Conservation (phyloP, 2,329 filamentous ascomycete species). For the Sclerotiophoma versabilis region DNA sequence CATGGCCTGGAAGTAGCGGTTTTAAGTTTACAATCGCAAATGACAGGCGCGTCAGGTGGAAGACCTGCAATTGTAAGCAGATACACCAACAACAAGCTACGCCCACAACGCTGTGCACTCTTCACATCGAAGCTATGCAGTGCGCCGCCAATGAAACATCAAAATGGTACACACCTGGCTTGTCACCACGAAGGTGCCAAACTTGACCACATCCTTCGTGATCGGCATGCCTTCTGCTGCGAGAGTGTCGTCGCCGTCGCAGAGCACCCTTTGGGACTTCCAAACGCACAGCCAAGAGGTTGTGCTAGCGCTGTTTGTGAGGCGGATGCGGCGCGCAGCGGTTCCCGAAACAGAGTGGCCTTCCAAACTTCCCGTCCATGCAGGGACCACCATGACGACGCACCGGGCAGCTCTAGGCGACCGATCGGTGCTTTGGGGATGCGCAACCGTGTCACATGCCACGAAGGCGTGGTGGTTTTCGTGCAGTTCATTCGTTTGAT, state of each 20-base stretch:
- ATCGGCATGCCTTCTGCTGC: conserved; percentile 43
- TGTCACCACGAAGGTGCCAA: conserved; percentile 55
- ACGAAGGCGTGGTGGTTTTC: conserved; percentile 12
- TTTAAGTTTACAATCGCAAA: conserved; percentile 96
- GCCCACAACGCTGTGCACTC: conserved; percentile 2
- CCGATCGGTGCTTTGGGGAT: conserved; percentile 8
- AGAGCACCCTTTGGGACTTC: conserved; percentile 1
- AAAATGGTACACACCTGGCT: conserved; percentile 47
- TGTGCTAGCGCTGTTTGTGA: conserved; percentile 9
- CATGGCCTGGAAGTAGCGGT: conserved; percentile 89
- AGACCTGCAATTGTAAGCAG: conserved; percentile 68
- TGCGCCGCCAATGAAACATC: conserved; percentile 12
- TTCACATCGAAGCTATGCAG: conserved; percentile 15
- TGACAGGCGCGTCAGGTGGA: conserved; percentile 78
- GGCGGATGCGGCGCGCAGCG: conserved; percentile 10
- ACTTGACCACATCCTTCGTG: conserved; percentile 51
- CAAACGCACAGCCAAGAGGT: conserved; percentile 14
- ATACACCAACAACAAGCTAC: conserved; percentile 1
- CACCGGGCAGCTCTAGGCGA: conserved; percentile 12
- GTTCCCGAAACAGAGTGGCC: conserved; percentile 12
- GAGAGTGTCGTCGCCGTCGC: conserved; percentile 13
- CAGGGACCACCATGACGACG: conserved; percentile 7
- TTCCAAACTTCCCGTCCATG: conserved; percentile 13
- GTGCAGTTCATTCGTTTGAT: conserved; percentile 15
- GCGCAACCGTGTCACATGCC: conserved; percentile 19